Evolutionary conservation across 1,284 basidiomycete genomes (phyloP).

Genomic region (Prillingera fragicola): DNA sequence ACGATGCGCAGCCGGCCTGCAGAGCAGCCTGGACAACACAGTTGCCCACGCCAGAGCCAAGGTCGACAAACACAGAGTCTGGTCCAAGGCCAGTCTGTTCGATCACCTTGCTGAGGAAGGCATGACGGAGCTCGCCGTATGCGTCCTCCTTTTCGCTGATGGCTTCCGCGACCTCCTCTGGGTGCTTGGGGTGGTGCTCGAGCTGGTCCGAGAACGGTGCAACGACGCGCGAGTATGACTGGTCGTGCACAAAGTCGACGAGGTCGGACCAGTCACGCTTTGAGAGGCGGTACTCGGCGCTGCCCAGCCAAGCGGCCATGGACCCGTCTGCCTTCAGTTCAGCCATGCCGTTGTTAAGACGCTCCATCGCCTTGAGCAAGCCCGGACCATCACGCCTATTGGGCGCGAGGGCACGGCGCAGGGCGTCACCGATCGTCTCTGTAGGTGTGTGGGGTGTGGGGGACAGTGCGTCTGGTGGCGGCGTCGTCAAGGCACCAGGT

Average conservation of each 20-base stretch:
- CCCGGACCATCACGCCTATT: conserved; percentile 52
- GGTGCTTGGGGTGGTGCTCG: conserved; percentile 45
- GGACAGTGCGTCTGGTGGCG: conserved; percentile 20
- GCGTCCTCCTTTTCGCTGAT: conserved; percentile 44
- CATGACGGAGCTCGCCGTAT: conserved; percentile 46
- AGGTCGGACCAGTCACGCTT: conserved; percentile 48
- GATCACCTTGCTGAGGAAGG: conserved; percentile 44
- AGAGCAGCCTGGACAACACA: conserved; percentile 53
- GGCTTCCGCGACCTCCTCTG: conserved; percentile 38
- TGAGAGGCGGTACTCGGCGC: conserved; percentile 21
- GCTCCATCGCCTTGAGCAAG: conserved; percentile 49
- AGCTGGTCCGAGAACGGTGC: conserved; percentile 51
- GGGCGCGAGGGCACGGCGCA: conserved; percentile 50
- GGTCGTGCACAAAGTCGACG: conserved; percentile 50
- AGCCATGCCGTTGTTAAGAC: conserved; percentile 51
- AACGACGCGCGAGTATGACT: conserved; percentile 54
- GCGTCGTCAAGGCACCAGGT: conserved; percentile 22
- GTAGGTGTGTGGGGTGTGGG: conserved; percentile 12
- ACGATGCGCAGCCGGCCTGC: conserved; percentile 51
- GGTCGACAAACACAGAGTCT: conserved; percentile 50
- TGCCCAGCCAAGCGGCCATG: conserved; percentile 29
- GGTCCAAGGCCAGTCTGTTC: conserved; percentile 40
- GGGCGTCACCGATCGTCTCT: conserved; percentile 50
- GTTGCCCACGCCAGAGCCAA: conserved; percentile 56
- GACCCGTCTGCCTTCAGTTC: conserved; percentile 42